Conservation (phyloP, 345 rosid species). For the Aquilaria yunnanensis region DNA sequence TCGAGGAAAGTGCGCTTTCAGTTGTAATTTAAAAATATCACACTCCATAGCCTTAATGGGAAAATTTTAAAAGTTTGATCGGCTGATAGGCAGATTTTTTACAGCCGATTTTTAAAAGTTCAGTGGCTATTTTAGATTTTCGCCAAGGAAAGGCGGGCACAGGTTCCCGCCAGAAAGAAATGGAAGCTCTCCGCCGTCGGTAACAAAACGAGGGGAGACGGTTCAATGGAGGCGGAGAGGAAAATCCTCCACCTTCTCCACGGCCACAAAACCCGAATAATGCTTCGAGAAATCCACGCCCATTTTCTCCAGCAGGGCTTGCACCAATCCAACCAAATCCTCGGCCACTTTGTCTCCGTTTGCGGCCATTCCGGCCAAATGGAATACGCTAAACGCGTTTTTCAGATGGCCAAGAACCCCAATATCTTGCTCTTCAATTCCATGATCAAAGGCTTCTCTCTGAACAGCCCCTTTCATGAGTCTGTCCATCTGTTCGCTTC, state of each 20-base stretch:
- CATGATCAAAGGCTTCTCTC: slow-evolving; percentile 58
- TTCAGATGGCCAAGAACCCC: slow-evolving; percentile 39
- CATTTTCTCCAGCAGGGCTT: slow-evolving; percentile 56
- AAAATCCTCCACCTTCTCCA: slow-evolving; percentile 57
- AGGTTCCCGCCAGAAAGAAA: too few relatives aligned
- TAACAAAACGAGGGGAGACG: slow-evolving; percentile 21
- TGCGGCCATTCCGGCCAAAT: slow-evolving; percentile 46
- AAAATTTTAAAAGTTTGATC: too few relatives aligned
- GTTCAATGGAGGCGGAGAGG: slow-evolving; percentile 29
- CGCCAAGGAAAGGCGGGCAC: too few relatives aligned
- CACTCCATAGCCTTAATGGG: too few relatives aligned
- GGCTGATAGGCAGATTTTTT: too few relatives aligned
- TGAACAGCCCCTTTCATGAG: slow-evolving; percentile 38
- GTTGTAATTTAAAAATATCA: too few relatives aligned
- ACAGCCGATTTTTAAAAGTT: too few relatives aligned
- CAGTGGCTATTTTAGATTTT: too few relatives aligned
- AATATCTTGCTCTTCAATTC: slow-evolving; percentile 51
- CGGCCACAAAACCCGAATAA: slow-evolving; percentile 45
- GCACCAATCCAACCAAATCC: slow-evolving; percentile 46
- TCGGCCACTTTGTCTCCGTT: slow-evolving; percentile 66
- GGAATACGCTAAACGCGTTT: slow-evolving; percentile 39
- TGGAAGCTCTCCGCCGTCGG: too few relatives aligned
- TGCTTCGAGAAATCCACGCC: slow-evolving; percentile 60
- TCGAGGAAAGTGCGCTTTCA: too few relatives aligned
- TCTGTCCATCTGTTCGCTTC: slow-evolving; percentile 38